Evolutionary conservation across 345 rosid genomes (phyloP), one percentile per base, ranked within the genome.

Genomic region (Citrus trifoliata): DNA sequence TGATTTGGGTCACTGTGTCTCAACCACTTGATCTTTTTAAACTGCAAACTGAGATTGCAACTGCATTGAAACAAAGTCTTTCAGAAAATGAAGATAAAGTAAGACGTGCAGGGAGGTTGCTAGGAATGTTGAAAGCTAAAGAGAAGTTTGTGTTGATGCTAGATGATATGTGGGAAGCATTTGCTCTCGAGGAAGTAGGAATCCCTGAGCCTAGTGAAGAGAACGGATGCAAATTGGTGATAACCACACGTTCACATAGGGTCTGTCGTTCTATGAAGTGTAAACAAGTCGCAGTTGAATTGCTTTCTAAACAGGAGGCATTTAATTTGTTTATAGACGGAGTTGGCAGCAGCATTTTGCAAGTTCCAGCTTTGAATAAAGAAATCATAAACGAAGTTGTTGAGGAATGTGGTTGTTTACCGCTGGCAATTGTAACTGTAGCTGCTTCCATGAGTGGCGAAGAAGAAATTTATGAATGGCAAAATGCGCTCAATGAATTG

Each of bases 371-470:
- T 42, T 32, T 74, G 24, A 35, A 35, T 35, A 0, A 75, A 69
- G 6, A 10, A 4, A 42, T 68, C 19, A 81, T 0, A 56, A 55
- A 33, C 16, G 4, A 5, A 3, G 70, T 86, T 40, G 81, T 40
- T 0, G 10, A 35, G 5, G 63, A 21, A n/a, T n/a, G 48, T 40
- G 48, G 7, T 10, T 0, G 51, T 42, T 3, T 42, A 61, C 86
- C 86, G 0, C 56, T 78, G 0, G 86, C 74, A 16, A 46, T 81
- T n/a, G 37, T 66, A 6, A 59, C 71, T 0, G 32, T 78, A 48
- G 83, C 78, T 1, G 25, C 64, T 1, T 27, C 63, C 48, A 66
- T 78, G 83, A 80, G 51, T 0, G 77, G 66, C 42, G 58, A 19
- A 7, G 4, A 30, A 0, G 74, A 74, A 10, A 21, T 78, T 13